Evolutionary conservation across 2,329 filamentous ascomycete species (phyloP).

Genomic region (Aurifilum marmelostoma): DNA sequence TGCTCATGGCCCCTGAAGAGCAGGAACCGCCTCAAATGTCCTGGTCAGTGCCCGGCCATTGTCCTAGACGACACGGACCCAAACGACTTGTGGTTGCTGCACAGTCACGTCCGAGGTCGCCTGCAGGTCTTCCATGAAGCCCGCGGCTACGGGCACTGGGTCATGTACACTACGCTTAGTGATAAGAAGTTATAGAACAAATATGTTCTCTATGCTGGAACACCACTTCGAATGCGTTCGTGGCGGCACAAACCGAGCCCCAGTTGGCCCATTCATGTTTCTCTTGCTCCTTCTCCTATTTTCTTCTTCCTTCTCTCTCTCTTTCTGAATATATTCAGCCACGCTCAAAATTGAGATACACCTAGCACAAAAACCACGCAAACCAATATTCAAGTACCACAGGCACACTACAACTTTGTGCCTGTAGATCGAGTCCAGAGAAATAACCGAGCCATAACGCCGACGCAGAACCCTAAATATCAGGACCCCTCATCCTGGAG

Average conservation of each 20-base stretch:
- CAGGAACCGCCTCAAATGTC: neutral
- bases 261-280: neutral
- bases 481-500: neutral
- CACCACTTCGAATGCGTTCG: neutral
- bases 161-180: too few relatives aligned
- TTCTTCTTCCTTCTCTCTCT: neutral
- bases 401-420: neutral
- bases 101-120: neutral
- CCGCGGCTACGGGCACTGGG: neutral
- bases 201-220: neutral
- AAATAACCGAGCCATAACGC: neutral
- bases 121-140: neutral
- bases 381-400: neutral
- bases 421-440: neutral
- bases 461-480: conserved; percentile 2
- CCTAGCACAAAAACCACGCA: neutral
- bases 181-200: too few relatives aligned
- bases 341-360: neutral
- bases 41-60: neutral
- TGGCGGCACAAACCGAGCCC: neutral
- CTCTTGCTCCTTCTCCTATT: too few relatives aligned
- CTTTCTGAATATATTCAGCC: too few relatives aligned
- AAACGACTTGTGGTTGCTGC: neutral
- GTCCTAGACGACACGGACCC: neutral
- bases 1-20: neutral